Percentiles rank a stretch among this genome's conserved stretches.
These are phyloP conservation scores for Chlamydomonas sphaeroides DNA, from an alignment of 139 green algal genomes.

Conservation along the genomic window DNA sequence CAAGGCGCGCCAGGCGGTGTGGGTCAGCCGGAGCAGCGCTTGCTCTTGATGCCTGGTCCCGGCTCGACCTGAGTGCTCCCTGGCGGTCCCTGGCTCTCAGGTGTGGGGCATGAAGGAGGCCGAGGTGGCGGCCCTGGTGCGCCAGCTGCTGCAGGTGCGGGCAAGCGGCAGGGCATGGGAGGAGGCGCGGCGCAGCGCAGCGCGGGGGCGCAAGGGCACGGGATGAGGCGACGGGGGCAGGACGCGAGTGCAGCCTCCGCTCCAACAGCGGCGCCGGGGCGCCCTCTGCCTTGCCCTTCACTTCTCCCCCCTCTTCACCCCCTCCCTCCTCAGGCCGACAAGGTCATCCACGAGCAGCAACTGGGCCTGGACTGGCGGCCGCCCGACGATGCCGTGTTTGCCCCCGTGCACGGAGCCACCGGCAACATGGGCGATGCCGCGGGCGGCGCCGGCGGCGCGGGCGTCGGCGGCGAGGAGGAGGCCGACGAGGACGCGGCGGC, in stretches of 20 bases:
- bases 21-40: too few relatives aligned
- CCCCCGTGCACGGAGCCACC: constrained; percentile 38
- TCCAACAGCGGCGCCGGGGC: too few relatives aligned
- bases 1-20: too few relatives aligned
- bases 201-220: too few relatives aligned
- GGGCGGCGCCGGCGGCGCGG: background rate
- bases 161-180: constrained; percentile 25
- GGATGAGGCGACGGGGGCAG: too few relatives aligned
- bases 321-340: constrained; percentile 46
- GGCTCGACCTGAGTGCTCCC: too few relatives aligned
- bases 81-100: constrained; percentile 18
- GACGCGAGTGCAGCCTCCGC: too few relatives aligned
- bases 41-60: background rate
- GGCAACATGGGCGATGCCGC: too few relatives aligned
- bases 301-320: background rate
- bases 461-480: constrained; percentile 9
- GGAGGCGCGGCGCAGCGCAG: too few relatives aligned
- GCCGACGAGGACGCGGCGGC: constrained; percentile 40
- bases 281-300: background rate
- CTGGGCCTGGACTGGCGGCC: constrained; percentile 79
- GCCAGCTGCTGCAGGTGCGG: constrained; percentile 64
- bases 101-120: constrained; percentile 81
- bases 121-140: constrained; percentile 64
- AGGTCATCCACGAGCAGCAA: constrained; percentile 85
- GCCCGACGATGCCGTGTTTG: constrained; percentile 73